A percentile compares a stretch with the other conserved stretches of the same genome.
Conservation (phyloP, 83 land plant genomes). For the Larix sibirica region DNA sequence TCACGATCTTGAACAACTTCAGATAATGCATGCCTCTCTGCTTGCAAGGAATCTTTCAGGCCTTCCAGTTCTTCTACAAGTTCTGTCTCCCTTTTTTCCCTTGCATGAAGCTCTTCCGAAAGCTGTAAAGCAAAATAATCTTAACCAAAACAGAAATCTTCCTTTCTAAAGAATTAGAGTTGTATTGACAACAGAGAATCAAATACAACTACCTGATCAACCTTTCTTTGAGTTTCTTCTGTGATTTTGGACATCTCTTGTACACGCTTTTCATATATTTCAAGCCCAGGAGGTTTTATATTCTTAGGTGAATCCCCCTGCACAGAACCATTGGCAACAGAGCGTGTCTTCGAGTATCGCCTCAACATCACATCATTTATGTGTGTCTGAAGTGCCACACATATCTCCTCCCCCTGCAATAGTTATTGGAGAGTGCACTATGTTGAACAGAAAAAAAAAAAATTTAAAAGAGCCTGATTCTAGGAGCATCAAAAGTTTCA, state of each 20-base stretch:
- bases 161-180: neutral
- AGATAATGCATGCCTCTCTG: conserved; percentile 53
- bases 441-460: neutral
- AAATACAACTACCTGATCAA: conserved; percentile 46
- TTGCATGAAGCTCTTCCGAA: conserved; percentile 70
- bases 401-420: conserved; percentile 95
- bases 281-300: conserved; percentile 59
- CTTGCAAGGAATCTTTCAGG: conserved; percentile 57
- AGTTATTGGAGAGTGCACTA: neutral
- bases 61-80: conserved; percentile 81
- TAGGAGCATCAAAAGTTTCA: neutral
- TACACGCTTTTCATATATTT: conserved; percentile 84
- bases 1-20: conserved; percentile 68
- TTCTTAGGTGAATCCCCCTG: conserved; percentile 53
- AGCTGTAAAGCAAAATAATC: conserved; percentile 49
- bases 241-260: conserved; percentile 77
- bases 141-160: conserved; percentile 4
- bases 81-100: conserved; percentile 59
- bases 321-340: conserved; percentile 60
- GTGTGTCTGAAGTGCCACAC: conserved; percentile 99
- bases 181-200: neutral
- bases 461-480: neutral
- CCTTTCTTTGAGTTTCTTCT: conserved; percentile 90
- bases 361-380: conserved; percentile 99
- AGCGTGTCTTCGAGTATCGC: conserved; percentile 86